phyloP scores from a whole-genome alignment of 1,284 basidiomycete species.

The Fomitiporia mediterranea region DNA sequence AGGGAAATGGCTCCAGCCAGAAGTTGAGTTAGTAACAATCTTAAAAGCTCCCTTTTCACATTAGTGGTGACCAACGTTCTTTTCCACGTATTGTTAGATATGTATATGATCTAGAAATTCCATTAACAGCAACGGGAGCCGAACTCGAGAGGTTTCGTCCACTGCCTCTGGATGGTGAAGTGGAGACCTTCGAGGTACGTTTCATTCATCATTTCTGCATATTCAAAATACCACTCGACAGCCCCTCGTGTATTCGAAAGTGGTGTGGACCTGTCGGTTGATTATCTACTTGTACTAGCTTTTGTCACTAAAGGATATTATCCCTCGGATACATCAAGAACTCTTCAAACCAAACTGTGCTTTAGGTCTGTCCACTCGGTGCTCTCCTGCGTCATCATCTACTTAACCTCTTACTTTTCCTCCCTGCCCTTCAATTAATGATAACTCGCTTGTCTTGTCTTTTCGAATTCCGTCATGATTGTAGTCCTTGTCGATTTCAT shows the following conservation, averaged over 20 bases:
- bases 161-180: conserved; percentile 85
- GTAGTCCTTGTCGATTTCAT: conserved; percentile 82
- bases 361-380: conserved; percentile 43
- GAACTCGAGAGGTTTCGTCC: conserved; percentile 53
- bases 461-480: conserved; percentile 6
- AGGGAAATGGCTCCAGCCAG: conserved; percentile 80
- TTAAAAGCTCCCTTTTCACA: too few relatives aligned
- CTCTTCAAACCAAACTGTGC: conserved; percentile 88
- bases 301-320: conserved; percentile 49
- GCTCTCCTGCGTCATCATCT: background rate
- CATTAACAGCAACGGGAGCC: conserved; percentile 33
- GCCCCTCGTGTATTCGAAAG: too few relatives aligned
- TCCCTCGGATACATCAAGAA: conserved; percentile 53
- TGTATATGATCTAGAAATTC: conserved; percentile 75
- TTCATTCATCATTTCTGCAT: too few relatives aligned
- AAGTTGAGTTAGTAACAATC: conserved; percentile 61
- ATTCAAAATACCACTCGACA: too few relatives aligned
- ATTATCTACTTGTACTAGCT: conserved; percentile 40
- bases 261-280: too few relatives aligned
- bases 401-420: too few relatives aligned
- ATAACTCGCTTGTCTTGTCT: too few relatives aligned
- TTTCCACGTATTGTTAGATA: conserved; percentile 46
- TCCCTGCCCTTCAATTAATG: background rate
- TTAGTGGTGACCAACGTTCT: background rate
- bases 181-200: conserved; percentile 80